phyloP scores from a whole-genome alignment of 768 basidiomycete species.

The Boletus bicolor region DNA sequence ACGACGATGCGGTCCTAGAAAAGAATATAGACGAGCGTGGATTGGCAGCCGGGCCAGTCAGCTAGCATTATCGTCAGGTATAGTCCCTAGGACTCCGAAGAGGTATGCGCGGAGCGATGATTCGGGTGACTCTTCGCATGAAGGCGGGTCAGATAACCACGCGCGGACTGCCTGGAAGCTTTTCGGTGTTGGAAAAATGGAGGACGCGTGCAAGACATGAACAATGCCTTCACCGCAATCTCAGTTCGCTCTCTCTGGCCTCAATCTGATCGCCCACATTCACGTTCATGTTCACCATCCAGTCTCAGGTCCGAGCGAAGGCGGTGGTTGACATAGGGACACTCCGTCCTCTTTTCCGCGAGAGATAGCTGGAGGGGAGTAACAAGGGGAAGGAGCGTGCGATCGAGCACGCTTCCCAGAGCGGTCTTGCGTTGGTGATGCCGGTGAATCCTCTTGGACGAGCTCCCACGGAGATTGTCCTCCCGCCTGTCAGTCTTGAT shows the following conservation, averaged over 20 bases:
- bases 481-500: neutral
- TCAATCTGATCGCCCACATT: no score
- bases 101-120: constrained; percentile 31
- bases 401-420: neutral
- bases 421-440: neutral
- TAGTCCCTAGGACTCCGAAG: neutral
- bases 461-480: constrained; percentile 1
- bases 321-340: neutral
- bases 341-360: constrained; percentile 14
- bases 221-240: constrained; percentile 14
- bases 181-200: constrained; percentile 43
- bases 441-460: neutral
- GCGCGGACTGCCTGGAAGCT: constrained; percentile 54
- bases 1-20: neutral
- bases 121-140: constrained; percentile 43
- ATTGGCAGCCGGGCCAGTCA: neutral
- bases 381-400: constrained; percentile 6
- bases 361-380: neutral
- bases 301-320: neutral
- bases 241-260: neutral
- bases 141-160: constrained; percentile 46
- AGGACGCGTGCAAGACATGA: constrained; percentile 13
- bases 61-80: neutral
- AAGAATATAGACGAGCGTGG: neutral
- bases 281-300: no score